Evolutionary conservation across 164 flowering plant species (phyloP).

Genomic region (Umbellularia californica): DNA sequence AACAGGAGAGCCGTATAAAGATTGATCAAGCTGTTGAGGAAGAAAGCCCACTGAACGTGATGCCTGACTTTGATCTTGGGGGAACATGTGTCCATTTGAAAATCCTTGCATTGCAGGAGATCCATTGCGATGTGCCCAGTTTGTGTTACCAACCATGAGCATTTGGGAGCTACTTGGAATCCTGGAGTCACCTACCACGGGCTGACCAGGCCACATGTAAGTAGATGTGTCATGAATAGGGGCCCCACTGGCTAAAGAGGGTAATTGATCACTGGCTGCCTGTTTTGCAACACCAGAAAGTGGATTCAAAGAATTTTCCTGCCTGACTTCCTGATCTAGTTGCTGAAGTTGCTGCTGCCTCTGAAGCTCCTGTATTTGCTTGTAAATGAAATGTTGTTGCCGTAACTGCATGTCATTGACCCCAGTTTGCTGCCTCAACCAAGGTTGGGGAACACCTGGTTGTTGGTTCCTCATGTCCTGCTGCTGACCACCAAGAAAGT

Average conservation of each 20-base stretch:
- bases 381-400: slow-evolving; percentile 62
- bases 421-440: slow-evolving; percentile 42
- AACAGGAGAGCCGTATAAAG: slow-evolving; percentile 56
- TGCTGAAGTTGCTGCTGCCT: slow-evolving; percentile 61
- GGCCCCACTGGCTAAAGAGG: slow-evolving; percentile 39
- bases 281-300: slow-evolving; percentile 34
- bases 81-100: slow-evolving; percentile 30
- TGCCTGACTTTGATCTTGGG: slow-evolving; percentile 43
- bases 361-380: slow-evolving; percentile 68
- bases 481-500: slow-evolving; percentile 29
- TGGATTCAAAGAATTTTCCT: slow-evolving; percentile 38
- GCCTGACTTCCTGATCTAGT: slow-evolving; percentile 44
- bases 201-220: slow-evolving; percentile 19
- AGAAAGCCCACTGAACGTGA: slow-evolving; percentile 35
- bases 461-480: slow-evolving; percentile 31
- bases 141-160: slow-evolving; percentile 33
- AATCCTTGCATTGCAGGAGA: slow-evolving; percentile 40
- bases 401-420: slow-evolving; percentile 45
- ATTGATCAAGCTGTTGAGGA: slow-evolving; percentile 50
- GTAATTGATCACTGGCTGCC: slow-evolving; percentile 33
- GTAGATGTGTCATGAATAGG: slow-evolving; percentile 38
- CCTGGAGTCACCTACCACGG: slow-evolving; percentile 19
- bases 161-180: slow-evolving; percentile 31
- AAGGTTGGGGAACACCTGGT: slow-evolving; percentile 37
- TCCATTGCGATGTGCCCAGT: slow-evolving; percentile 42